phyloP scores from a whole-genome alignment of 2,329 filamentous ascomycete species.

The Xylariomycetidae sp. region DNA sequence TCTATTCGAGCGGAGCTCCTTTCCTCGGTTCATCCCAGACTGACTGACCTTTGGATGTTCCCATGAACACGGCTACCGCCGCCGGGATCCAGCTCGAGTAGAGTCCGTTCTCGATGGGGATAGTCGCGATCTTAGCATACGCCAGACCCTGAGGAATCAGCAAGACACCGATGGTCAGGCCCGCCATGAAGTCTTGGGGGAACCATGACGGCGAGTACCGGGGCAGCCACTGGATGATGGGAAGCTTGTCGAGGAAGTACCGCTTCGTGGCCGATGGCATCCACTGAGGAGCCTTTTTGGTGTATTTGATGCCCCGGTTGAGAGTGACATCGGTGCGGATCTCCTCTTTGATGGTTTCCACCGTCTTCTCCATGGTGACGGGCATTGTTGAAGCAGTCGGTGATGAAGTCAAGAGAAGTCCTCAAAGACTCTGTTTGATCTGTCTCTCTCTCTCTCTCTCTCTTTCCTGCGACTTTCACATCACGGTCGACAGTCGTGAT shows the following conservation, averaged over 20 bases:
- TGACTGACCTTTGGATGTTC: conserved; percentile 54
- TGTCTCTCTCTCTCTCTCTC: too few species aligned
- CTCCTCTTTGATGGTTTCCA: conserved; percentile 23
- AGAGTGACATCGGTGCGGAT: conserved; percentile 34
- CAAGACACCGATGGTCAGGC: conserved; percentile 56
- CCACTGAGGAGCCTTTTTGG: conserved; percentile 23
- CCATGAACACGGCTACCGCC: conserved; percentile 54
- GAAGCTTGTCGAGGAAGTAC: conserved; percentile 57
- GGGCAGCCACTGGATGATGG: conserved; percentile 59
- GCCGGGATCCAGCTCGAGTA: conserved; percentile 57
- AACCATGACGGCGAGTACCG: conserved; percentile 58
- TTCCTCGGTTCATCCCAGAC: too few species aligned
- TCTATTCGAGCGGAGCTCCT: too few species aligned
- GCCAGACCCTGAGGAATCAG: conserved; percentile 59
- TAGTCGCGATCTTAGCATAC: conserved; percentile 58
- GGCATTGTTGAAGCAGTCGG: too few species aligned
- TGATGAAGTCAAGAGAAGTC: too few species aligned
- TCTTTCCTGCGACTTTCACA: too few species aligned
- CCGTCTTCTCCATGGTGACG: conserved; percentile 16
- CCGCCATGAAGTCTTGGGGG: conserved; percentile 56
- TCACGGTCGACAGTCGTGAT: too few species aligned
- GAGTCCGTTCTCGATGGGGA: conserved; percentile 56
- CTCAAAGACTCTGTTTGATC: too few species aligned
- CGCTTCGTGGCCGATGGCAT: conserved; percentile 49
- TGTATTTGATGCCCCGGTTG: conserved; percentile 27